A percentile compares a stretch with the other conserved stretches of the same genome.
Evolutionary conservation across 2,329 filamentous ascomycete genomes (phyloP).

Genomic region (Kalaharituber pfeilii): DNA sequence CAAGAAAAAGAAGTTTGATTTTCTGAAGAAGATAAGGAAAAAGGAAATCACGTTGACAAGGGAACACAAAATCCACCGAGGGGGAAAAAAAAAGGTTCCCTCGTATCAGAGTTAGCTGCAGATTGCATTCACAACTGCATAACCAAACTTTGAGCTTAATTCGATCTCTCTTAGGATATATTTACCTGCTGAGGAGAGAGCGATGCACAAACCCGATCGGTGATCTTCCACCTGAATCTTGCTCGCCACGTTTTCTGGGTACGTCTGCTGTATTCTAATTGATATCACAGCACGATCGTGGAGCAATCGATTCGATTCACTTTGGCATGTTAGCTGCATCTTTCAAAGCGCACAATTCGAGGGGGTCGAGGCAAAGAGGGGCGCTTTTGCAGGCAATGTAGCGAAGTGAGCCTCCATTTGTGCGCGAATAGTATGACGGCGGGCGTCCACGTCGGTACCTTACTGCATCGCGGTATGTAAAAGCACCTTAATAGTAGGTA

Average conservation of each 20-base stretch:
- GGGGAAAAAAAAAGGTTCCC: no score
- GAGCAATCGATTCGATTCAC: not conserved
- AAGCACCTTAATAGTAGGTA: not conserved
- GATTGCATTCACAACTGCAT: not conserved
- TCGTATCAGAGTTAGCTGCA: not conserved
- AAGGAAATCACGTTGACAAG: no score
- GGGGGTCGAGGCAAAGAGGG: no score
- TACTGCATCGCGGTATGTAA: not conserved
- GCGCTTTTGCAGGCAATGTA: not conserved
- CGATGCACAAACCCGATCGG: not conserved
- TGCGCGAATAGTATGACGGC: not conserved
- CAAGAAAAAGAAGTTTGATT: no score
- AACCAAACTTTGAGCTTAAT: not conserved
- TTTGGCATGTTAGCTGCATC: not conserved
- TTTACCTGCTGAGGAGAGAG: no score
- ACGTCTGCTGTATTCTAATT: not conserved
- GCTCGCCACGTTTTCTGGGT: not conserved
- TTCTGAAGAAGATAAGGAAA: no score
- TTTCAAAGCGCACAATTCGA: no score
- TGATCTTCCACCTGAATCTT: not conserved
- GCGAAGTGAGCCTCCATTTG: no score
- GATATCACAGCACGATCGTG: not conserved
- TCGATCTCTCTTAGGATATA: not conserved
- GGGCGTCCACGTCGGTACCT: not conserved
- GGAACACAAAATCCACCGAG: no score